Base-by-base conservation (phyloP, 2,329 filamentous ascomycete species). In the Helotiales sp. region DNA sequence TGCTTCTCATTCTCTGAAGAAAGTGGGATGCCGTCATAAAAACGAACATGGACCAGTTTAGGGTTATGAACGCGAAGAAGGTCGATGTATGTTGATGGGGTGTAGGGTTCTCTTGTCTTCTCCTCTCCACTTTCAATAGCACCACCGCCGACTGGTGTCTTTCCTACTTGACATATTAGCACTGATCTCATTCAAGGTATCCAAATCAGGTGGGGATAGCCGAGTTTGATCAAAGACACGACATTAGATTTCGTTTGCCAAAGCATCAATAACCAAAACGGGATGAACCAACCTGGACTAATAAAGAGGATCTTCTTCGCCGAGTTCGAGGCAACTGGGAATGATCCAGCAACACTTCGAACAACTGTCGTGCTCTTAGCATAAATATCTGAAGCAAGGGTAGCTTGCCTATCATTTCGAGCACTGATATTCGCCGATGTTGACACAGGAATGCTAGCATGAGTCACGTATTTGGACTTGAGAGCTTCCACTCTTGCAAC, bases 351-450 rank as follows among this genome's bases (percentile, higher is more conserved):
- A 4, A 72, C 71, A 61, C 75, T 76, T 4, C 80, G 77, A 15
- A 82, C 78, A 34, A 82, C 63, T 0, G 80, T 83, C 3, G 78
- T 77, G n/a, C 80, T 81, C 26, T 76, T 75, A 3, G 75, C 73
- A 63, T 82, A 82, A 1, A 78, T 73, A 24, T 77, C 72, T 17
- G 77, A 73, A 3, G 78, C 79, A 11, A 80, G 63, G 22, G 24
- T 26, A 15, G 59, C 49, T 22, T 71, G 70, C 20, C 66, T 63
- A 4, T 67, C 55, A 37, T 76, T 74, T 52, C 63, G 74, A 0
- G 69, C 60, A 52, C 72, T 61, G 1, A 70, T 45, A 47, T 70
- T 64, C 17, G 63, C 68, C 34, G 71, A 62, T 10, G 63, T 66
- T 24, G 79, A 68, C 2, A 75, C 72, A 24, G 70, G 57, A 45